Conservation (phyloP, 2,329 filamentous ascomycete genomes). For the Clonostachys rhizophaga region DNA sequence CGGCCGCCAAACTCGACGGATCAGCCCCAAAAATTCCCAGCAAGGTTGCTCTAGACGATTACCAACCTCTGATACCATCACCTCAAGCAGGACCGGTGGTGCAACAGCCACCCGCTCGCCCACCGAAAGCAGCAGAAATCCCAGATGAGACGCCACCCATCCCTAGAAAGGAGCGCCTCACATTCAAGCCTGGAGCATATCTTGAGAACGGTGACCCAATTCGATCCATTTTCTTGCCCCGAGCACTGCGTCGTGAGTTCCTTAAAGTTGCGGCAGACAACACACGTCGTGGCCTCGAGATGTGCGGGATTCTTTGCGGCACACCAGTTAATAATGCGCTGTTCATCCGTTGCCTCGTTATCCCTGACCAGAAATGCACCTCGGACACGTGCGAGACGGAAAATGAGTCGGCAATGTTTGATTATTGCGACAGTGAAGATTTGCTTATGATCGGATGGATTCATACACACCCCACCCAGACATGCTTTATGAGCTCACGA, state of each 20-base stretch:
- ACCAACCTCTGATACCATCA: slow-evolving; percentile 5
- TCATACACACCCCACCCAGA: slow-evolving; percentile 93
- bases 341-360: slow-evolving; percentile 83
- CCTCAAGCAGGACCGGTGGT: background rate
- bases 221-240: slow-evolving; percentile 82
- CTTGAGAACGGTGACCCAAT: slow-evolving; percentile 86
- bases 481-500: slow-evolving; percentile 94
- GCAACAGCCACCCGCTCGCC: slow-evolving; percentile 12
- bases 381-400: slow-evolving; percentile 93
- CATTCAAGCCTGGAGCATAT: slow-evolving; percentile 70
- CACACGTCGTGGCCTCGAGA: slow-evolving; percentile 80
- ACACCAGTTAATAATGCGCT: slow-evolving; percentile 89
- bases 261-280: slow-evolving; percentile 70
- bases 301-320: slow-evolving; percentile 90
- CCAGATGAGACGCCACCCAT: slow-evolving; percentile 11
- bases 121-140: slow-evolving; percentile 18
- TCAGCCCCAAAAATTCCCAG: slow-evolving; percentile 16
- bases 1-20: slow-evolving; percentile 4
- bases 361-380: slow-evolving; percentile 86
- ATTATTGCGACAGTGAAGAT: slow-evolving; percentile 82
- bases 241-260: slow-evolving; percentile 68
- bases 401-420: slow-evolving; percentile 79
- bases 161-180: slow-evolving; percentile 56
- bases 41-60: slow-evolving; percentile 17
- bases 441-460: slow-evolving; percentile 93